Base-by-base conservation (phyloP, 129 eudicot species). In the Arctium minus region DNA sequence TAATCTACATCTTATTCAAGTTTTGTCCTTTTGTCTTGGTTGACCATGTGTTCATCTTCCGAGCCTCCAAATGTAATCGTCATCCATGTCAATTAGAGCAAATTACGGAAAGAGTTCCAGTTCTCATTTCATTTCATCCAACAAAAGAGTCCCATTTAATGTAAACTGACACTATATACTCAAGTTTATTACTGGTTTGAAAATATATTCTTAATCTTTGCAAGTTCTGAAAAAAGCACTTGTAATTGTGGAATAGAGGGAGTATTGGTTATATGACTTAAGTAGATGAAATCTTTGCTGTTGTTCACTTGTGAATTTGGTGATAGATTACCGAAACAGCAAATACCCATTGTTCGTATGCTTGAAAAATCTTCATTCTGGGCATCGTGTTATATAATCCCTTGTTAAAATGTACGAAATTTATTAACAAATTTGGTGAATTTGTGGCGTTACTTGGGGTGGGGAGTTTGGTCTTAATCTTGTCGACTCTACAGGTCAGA, bases 401-500 rank as follows among this genome's bases (percentile, higher is more conserved):
- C 27, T 15, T 15, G 8, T 3, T 56, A 56, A 56, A 56, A 56
- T 15, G 8, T 60, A n/a, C 30, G 29, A n/a, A 60, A n/a, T 17
- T 60, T 60, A 60, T 56, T 6, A 60, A 60, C 68, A 60, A 17
- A 60, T 60, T 60, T 60, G 29, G 9, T 60, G 68, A 60, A 60
- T 60, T n/a, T 2, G 8, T 50, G 17, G 60, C 3, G n/a, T 48
- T 48, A 6, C 31, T 18, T 64, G 31, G 1, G 30, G 5, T 1
- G 32, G 12, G 29, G 17, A 15, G 15, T 17, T 10, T 32, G 18
- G 22, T 53, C 5, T 31, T 56, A 64, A 56, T 79, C 22, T 78
- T 78, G 46, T 48, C 53, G 40, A 72, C 53, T 36, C 18, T 53
- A 53, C 94, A 92, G 97, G 97, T 17, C 90, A 92, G 73, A 88